phyloP scores from a whole-genome alignment of 345 rosid species.

The Balakata baccata region DNA sequence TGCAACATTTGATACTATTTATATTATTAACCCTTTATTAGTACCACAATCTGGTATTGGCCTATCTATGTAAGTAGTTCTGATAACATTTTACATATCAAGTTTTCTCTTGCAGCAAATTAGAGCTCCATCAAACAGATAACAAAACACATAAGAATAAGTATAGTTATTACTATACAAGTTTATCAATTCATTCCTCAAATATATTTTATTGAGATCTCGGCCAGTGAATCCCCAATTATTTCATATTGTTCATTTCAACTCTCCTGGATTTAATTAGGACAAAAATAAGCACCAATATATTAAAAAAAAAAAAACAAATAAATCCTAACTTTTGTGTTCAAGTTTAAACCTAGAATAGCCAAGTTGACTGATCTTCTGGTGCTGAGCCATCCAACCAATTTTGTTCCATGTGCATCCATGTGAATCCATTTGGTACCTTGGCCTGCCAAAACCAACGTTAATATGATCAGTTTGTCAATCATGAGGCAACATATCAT shows the following conservation, averaged over 20 bases:
- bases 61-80: no score
- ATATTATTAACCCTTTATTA: no score
- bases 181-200: background rate
- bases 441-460: constrained; percentile 23
- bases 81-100: no score
- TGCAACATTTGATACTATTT: no score
- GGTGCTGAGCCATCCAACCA: constrained; percentile 19
- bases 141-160: no score
- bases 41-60: no score
- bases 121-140: no score
- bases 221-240: background rate
- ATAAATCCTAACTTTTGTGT: background rate
- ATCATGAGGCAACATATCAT: background rate
- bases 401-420: constrained; percentile 29
- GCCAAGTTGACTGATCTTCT: constrained; percentile 17
- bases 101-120: no score
- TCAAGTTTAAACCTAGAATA: constrained; percentile 11
- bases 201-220: background rate
- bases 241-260: background rate
- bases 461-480: background rate
- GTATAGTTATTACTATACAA: no score
- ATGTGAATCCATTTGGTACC: constrained; percentile 25
- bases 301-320: background rate
- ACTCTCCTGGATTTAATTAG: background rate
- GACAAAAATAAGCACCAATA: background rate